Percentiles rank a stretch among this genome's conserved stretches.
Conservation (phyloP, 2,329 filamentous ascomycete species). For the Eurotiales sp. region DNA sequence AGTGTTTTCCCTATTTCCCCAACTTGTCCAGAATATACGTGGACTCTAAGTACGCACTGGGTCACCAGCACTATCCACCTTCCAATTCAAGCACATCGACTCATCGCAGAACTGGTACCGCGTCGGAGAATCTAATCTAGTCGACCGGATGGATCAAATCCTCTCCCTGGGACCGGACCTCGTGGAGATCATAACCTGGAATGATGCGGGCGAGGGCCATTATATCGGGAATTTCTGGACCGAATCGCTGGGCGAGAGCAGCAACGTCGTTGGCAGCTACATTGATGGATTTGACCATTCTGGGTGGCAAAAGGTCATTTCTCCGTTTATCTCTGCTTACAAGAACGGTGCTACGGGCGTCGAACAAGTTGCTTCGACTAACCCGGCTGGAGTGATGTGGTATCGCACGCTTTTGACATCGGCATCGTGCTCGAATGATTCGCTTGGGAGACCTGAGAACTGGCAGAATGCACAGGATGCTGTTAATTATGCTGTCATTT, state of each 20-base stretch:
- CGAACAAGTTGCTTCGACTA: constrained; percentile 14
- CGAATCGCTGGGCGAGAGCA: constrained; percentile 27
- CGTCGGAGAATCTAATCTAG: constrained; percentile 36
- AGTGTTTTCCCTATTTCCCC: constrained; percentile 3
- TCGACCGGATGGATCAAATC: constrained; percentile 27
- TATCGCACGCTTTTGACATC: constrained; percentile 17
- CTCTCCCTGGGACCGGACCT: constrained; percentile 35
- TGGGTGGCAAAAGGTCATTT: constrained; percentile 33
- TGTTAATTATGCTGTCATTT: constrained; percentile 14
- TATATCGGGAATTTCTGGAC: constrained; percentile 41
- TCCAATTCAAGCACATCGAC: constrained; percentile 39
- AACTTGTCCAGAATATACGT: no score
- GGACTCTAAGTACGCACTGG: neutral
- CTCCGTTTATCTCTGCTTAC: constrained; percentile 35
- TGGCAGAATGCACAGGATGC: constrained; percentile 13
- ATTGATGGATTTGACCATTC: constrained; percentile 32
- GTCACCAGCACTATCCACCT: constrained; percentile 24
- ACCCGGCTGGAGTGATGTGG: constrained; percentile 27
- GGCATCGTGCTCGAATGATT: constrained; percentile 6
- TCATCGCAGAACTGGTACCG: constrained; percentile 32
- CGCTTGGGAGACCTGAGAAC: neutral
- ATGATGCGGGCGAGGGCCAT: constrained; percentile 38
- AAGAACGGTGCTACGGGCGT: constrained; percentile 28
- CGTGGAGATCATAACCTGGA: constrained; percentile 40
- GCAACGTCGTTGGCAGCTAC: constrained; percentile 24